Evolutionary conservation across 1,139 yeast species (phyloP), one percentile per base, ranked within the genome.

Genomic region (Magnusiomyces ingens): DNA sequence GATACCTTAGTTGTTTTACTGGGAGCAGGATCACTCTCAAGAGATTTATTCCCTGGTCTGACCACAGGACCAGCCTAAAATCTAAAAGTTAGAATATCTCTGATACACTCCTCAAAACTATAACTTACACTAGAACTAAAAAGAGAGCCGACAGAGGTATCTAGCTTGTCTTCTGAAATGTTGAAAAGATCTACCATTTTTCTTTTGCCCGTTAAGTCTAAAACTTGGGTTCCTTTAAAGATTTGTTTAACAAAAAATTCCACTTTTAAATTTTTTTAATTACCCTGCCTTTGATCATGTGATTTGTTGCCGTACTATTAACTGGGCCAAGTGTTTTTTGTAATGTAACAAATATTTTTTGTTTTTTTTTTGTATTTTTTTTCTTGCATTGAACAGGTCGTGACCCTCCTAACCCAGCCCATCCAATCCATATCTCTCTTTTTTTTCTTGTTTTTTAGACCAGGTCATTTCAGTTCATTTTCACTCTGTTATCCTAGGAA

Each of bases 51-150:
- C 36, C 57, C 51, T 15, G 59, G 57, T 60, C 65, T 63, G 47
- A 59, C 53, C 10, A 66, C 62, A 17, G 71, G 67, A 35, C 68
- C 67, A 22, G 67, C 46, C 52, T 50, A 32, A 17, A 18, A 18
- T 26, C 8, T 5, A 26, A 26, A 26, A 5, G 52, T 45, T 50
- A 45, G 52, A 26, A 21, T 32, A 32, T 15, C 12, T 19, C 17
- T 12, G 38, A 26, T 40, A 15, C 29, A 40, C 17, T 2, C 22
- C 32, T 26, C 8, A 26, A 26, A 26, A 11, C 19, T 38, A 13
- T 22, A 38, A 50, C 53, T 26, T 41, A 49, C 60, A 45, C 59
- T 59, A n/a, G 58, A 53, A 17, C 62, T 57, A 46, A 66, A 60
- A 32, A 71, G 62, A 11, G 67, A 52, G 21, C 50, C 52, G 21